A percentile compares a stretch with the other conserved stretches of the same genome.
These are phyloP conservation scores for Teunomyces gatunensis DNA, from an alignment of 805 yeast species.

Conservation along the genomic window DNA sequence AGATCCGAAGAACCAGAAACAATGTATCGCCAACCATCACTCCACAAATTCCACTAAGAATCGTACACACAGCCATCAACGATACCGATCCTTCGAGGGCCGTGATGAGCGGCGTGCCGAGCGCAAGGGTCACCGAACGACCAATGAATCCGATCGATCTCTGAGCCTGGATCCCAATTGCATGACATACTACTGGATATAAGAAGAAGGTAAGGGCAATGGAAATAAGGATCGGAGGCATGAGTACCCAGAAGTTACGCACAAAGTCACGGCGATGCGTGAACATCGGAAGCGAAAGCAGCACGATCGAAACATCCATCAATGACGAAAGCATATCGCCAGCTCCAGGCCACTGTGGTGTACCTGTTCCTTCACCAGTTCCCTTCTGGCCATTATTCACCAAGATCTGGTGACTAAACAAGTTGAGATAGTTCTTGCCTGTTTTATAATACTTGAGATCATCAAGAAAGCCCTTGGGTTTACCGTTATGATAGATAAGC, in stretches of 20 bases:
- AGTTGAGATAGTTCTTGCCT: constrained; percentile 60
- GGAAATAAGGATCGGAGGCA: constrained; percentile 57
- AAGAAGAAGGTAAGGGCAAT: constrained; percentile 59
- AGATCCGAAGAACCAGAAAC: constrained; percentile 49
- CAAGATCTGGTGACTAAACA: constrained; percentile 45
- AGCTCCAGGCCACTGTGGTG: constrained; percentile 67
- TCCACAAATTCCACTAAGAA: constrained; percentile 73
- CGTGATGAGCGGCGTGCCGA: constrained; percentile 72
- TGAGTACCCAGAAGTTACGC: constrained; percentile 54
- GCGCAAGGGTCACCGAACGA: constrained; percentile 73
- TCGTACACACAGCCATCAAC: constrained; percentile 76
- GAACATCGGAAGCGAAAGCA: constrained; percentile 75
- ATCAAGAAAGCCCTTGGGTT: constrained; percentile 48
- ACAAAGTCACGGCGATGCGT: constrained; percentile 64
- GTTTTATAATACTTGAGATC: constrained; percentile 60
- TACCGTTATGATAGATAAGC: constrained; percentile 41
- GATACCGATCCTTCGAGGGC: constrained; percentile 67
- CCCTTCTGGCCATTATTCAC: constrained; percentile 25
- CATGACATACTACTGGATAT: constrained; percentile 68
- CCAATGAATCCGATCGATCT: constrained; percentile 76
- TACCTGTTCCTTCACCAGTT: constrained; percentile 23
- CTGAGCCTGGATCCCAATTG: constrained; percentile 58
- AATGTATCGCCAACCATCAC: constrained; percentile 61
- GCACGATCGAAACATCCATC: constrained; percentile 76
- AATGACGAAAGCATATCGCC: constrained; percentile 71